Base-by-base conservation (phyloP, 495 filamentous ascomycete species). In the Neurospora intermedia region DNA sequence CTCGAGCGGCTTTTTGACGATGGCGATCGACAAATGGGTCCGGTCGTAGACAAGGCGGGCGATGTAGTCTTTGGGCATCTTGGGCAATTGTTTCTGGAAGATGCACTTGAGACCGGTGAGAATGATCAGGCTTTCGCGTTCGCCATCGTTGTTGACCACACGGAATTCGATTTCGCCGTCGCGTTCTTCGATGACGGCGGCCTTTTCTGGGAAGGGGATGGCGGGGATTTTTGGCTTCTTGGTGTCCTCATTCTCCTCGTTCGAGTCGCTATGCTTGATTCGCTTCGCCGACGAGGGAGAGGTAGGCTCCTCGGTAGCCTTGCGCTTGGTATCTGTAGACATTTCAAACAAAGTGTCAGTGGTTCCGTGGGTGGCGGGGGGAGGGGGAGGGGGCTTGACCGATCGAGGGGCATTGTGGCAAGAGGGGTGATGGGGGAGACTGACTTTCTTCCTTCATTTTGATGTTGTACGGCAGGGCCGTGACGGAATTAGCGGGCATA, bases 1-100 rank as follows among this genome's bases (percentile, higher is more conserved):
- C 80, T 97, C 94, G 54, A 97, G 81, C 3, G 95, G 94, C 77
- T 96, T 94, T 84, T 98, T 98, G 70, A 99, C 93, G 76, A 99
- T 98, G 35, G 96, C 96, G 76, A 99, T 97, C 6, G 93, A 96
- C 42, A 98, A 80, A 85, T 99, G 96, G 27, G 96, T 97, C 41
- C 96, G 90, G 82, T 99, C 96, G 81, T 99, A 99, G 40, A 99
- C 96, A 9, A 99, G 88, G 35, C 96, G 90, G 23, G 96, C 96
- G 73, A 99, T 98, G 80, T 99, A 99, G 77, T 98, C 95, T 82
- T 97, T 97, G 1, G 96, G 96, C 96, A 99, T 99, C 82, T 98
- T 98, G 2, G 96, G 96, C 0, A 99, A 87, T 76, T 99, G 96
- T 74, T 99, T 98, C 81, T 99, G 96, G 78, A 99, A 99, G 70